Evolutionary conservation across 2,329 filamentous ascomycete species (phyloP).

Genomic region (Ampelomyces quisqualis): DNA sequence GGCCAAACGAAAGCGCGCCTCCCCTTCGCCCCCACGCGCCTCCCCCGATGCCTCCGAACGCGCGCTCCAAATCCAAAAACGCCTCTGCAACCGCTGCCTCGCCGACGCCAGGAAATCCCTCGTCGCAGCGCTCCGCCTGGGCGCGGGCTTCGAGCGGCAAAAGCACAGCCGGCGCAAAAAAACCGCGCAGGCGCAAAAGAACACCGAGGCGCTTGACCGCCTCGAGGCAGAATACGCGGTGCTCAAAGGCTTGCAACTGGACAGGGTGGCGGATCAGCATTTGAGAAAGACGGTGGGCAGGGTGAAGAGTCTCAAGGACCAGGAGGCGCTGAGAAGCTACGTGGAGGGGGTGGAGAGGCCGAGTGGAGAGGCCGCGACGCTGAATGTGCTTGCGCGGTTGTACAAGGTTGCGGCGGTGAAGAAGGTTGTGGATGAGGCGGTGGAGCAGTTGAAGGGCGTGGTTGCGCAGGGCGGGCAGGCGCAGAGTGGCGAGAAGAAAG

Average conservation of each 20-base stretch:
- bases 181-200: slow-evolving; percentile 50
- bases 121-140: slow-evolving; percentile 64
- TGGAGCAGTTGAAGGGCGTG: slow-evolving; percentile 46
- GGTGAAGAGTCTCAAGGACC: slow-evolving; percentile 58
- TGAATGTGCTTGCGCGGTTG: slow-evolving; percentile 61
- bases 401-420: slow-evolving; percentile 62
- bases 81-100: slow-evolving; percentile 47
- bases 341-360: slow-evolving; percentile 42
- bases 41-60: slow-evolving; percentile 4
- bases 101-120: slow-evolving; percentile 60
- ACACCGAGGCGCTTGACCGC: slow-evolving; percentile 54
- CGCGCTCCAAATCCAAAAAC: slow-evolving; percentile 22
- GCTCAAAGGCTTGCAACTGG: slow-evolving; percentile 59
- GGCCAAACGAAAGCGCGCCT: slow-evolving; percentile 40
- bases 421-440: slow-evolving; percentile 53
- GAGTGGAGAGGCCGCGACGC: slow-evolving; percentile 48
- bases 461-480: slow-evolving; percentile 21
- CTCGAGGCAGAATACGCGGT: slow-evolving; percentile 64
- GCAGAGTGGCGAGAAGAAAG: slow-evolving; percentile 13
- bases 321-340: slow-evolving; percentile 49
- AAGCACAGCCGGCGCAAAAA: slow-evolving; percentile 66
- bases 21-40: slow-evolving; percentile 10
- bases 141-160: slow-evolving; percentile 76
- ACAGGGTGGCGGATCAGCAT: slow-evolving; percentile 53
- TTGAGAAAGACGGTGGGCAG: slow-evolving; percentile 58